Percentiles rank a stretch among this genome's conserved stretches.
Conservation (phyloP, 192 early-diverging fungal species). For the Mortierella alpina region DNA sequence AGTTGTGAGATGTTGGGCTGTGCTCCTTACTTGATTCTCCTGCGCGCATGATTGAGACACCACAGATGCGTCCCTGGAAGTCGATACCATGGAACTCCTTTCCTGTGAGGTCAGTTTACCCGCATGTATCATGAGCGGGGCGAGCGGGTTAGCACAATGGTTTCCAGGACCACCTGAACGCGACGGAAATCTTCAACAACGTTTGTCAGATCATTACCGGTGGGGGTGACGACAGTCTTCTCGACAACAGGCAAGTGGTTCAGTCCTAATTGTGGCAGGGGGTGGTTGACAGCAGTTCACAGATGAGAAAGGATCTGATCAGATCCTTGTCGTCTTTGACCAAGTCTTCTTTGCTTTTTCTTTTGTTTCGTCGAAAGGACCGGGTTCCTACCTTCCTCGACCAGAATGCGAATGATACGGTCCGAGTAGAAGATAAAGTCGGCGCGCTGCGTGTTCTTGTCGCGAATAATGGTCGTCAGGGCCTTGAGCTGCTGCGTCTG, state of each 20-base stretch:
- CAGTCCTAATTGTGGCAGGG: constrained; percentile 64
- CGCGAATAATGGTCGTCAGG: constrained; percentile 87
- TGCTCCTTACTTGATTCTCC: constrained; percentile 80
- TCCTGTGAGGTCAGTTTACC: constrained; percentile 37
- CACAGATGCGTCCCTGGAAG: constrained; percentile 90
- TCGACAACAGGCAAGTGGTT: constrained; percentile 90
- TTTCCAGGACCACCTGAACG: no score
- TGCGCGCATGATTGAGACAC: constrained; percentile 96
- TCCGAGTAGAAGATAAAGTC: constrained; percentile 97
- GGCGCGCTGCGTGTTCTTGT: constrained; percentile 77
- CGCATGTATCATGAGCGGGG: no score
- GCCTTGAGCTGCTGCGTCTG: constrained; percentile 83
- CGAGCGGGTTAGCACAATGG: no score
- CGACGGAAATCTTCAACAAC: no score
- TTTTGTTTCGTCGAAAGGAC: not conserved
- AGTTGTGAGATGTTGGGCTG: not conserved
- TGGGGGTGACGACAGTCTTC: constrained; percentile 84
- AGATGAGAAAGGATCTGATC: not conserved
- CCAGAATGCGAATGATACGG: constrained; percentile 86
- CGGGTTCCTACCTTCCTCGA: constrained; percentile 81
- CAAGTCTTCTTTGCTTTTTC: not conserved
- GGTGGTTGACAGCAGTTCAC: not conserved
- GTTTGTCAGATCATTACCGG: constrained; percentile 55
- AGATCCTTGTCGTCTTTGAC: not conserved
- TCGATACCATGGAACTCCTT: constrained; percentile 76